Evolutionary conservation across 148 eudicot genomes (phyloP).

Genomic region (Camellia lanceoleosa): DNA sequence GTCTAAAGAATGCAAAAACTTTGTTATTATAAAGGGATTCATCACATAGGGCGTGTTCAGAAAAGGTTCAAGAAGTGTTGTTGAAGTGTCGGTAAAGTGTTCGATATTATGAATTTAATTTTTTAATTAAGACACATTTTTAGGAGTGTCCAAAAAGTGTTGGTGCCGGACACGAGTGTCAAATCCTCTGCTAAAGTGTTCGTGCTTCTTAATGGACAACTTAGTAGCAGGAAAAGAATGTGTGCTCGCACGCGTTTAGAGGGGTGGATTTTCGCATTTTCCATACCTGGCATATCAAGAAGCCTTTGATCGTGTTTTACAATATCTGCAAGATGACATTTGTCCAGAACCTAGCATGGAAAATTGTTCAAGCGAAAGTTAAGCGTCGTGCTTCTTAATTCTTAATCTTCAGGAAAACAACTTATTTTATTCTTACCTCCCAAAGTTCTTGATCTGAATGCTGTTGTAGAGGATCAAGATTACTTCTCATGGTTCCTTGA

Average conservation of each 20-base stretch:
- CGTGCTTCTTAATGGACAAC: not conserved
- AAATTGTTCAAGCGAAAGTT: not conserved
- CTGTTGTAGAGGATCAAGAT: conserved; percentile 73
- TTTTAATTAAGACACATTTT: no score
- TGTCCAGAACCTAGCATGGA: conserved; percentile 54
- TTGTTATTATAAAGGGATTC: no score
- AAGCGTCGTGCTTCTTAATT: not conserved
- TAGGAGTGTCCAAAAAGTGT: no score
- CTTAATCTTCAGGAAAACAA: not conserved
- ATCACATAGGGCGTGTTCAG: no score
- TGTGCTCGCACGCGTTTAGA: no score
- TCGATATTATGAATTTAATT: no score
- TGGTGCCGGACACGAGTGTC: no score
- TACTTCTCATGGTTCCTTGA: conserved; percentile 77
- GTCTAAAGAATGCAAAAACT: no score
- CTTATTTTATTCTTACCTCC: conserved; percentile 48
- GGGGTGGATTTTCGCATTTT: not conserved
- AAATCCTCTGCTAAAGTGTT: no score
- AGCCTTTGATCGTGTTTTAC: conserved; percentile 57
- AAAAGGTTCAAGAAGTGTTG: no score
- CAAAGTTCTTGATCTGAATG: conserved; percentile 73
- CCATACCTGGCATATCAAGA: conserved; percentile 78
- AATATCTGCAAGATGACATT: conserved; percentile 61
- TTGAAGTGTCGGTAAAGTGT: no score
- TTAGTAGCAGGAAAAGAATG: not conserved